phyloP scores from a whole-genome alignment of 768 basidiomycete species.

The Serendipita sp. region DNA sequence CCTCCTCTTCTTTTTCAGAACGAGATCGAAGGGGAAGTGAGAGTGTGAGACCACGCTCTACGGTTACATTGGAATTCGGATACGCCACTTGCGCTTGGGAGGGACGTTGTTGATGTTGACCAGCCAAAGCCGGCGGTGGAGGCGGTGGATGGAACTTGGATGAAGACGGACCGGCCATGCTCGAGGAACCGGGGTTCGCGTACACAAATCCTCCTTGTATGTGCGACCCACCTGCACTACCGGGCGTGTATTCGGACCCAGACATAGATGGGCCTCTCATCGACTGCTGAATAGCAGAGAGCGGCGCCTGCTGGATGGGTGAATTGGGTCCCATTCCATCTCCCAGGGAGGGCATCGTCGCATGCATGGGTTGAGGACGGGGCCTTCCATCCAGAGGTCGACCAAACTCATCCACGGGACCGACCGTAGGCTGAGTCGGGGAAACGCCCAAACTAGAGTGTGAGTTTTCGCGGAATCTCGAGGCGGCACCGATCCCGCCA shows the following conservation, averaged over 20 bases:
- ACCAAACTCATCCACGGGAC: background rate
- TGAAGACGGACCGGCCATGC: background rate
- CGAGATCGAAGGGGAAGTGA: background rate
- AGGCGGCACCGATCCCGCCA: too few species aligned
- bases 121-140: background rate
- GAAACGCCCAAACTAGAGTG: background rate
- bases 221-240: too few species aligned
- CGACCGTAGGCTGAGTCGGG: too few species aligned
- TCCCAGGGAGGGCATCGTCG: background rate
- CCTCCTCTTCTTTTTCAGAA: background rate
- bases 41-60: constrained; percentile 3
- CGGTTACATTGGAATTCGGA: background rate
- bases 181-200: background rate
- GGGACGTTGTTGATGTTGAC: background rate
- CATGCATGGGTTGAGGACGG: too few species aligned
- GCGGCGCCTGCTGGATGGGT: background rate
- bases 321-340: background rate
- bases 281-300: background rate
- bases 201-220: too few species aligned
- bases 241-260: background rate
- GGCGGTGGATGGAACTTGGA: background rate
- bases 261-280: background rate
- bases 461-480: too few species aligned
- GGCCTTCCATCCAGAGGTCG: background rate
- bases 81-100: background rate